Evolutionary conservation across 345 rosid species (phyloP).

Genomic region (Bruguiera sexangula): DNA sequence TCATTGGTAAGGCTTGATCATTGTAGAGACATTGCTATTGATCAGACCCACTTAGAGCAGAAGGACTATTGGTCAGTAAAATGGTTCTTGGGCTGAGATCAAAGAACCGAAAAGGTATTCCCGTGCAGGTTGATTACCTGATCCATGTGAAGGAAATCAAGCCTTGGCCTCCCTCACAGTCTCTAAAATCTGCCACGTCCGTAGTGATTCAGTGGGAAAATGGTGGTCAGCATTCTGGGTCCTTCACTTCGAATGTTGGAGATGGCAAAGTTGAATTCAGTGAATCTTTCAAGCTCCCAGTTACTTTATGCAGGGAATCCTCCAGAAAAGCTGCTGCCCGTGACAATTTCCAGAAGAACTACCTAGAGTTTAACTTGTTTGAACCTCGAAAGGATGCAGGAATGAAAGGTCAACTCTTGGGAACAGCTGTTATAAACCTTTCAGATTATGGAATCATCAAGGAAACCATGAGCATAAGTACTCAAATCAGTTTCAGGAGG

Average conservation of each 20-base stretch:
- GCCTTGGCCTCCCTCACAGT: constrained; percentile 77
- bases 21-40: constrained; percentile 23
- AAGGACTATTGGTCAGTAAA: constrained; percentile 9
- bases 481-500: constrained; percentile 72
- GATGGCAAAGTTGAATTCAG: constrained; percentile 64
- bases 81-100: constrained; percentile 68
- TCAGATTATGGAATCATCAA: constrained; percentile 67
- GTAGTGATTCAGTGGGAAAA: constrained; percentile 78
- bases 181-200: constrained; percentile 42
- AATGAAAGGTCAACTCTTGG: constrained; percentile 71
- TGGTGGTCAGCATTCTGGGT: constrained; percentile 64
- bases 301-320: constrained; percentile 46
- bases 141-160: constrained; percentile 53
- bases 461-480: constrained; percentile 45
- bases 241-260: constrained; percentile 42
- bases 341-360: constrained; percentile 64
- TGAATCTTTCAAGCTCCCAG: constrained; percentile 55
- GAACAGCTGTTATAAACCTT: constrained; percentile 71
- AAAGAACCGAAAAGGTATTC: constrained; percentile 44
- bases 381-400: constrained; percentile 58
- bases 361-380: constrained; percentile 60
- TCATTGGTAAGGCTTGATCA: constrained; percentile 9
- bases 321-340: constrained; percentile 38
- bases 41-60: constrained; percentile 16
- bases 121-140: constrained; percentile 40